Base-by-base conservation (phyloP, 164 flowering plant species). In the Amborella trichopoda region DNA sequence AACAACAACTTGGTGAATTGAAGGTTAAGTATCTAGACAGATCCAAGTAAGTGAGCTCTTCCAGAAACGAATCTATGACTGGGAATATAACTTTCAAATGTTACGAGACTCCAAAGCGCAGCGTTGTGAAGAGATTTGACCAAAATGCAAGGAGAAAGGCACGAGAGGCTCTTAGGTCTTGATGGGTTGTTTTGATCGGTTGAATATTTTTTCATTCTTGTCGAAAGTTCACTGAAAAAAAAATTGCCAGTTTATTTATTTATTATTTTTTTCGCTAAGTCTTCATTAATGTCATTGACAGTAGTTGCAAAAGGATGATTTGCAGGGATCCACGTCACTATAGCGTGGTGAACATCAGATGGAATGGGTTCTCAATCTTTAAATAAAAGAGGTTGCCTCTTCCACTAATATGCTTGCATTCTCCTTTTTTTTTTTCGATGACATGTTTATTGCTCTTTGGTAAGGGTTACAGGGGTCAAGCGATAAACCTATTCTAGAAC, bases 271-370 rank as follows among this genome's bases (percentile, higher is more conserved):
- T 91, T 96, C 20, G 93, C 96, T 67, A 87, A 55, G 69, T 68
- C 81, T 58, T 91, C 96, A 57, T 86, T 90, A 56, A 91, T 78
- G 44, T 91, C 96, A 59, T 66, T 78, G 12, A 68, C 71, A 28
- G 95, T 91, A 19, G 95, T 91, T 36, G 95, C 99, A 68, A 91
- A 91, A 22, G 99, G 99, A 67, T 91, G 99, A 69, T 91, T 91
- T 32, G 99, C 82, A 25, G 99, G 96, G 63, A 91, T 91, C 99
- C 99, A 91, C 58, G 96, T 74, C 22, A 91, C 62, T 23, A 85
- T 82, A 46, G 87, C 96, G 58, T 96, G 96, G 62, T 91, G 95
- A 49, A 91, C 94, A 72, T 84, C 90, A 22, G 93, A 78, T 23
- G 99, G 99, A 40, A 91, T 41, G 2, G 77, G 44, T 49, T 91